Base-by-base conservation (phyloP, 441 rosid genomes). In the Flueggea neowawraea region DNA sequence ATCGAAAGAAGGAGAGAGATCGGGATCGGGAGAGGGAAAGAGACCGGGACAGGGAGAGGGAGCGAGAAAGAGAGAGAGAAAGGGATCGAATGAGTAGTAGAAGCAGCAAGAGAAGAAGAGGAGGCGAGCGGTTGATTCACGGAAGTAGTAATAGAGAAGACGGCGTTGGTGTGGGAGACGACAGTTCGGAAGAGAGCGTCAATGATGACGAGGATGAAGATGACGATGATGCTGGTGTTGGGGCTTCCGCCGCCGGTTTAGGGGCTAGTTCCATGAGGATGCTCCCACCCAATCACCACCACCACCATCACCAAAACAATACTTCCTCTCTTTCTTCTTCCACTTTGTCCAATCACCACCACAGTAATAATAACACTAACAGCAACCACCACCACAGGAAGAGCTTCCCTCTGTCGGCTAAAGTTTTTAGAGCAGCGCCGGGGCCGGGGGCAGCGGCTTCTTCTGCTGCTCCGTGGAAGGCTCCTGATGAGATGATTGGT, bases 401-500 rank as follows among this genome's bases (percentile, higher is more conserved):
- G 72, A 81, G 77, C 69, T 84, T 76, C 36, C 88, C 85, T 3
- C 83, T 84, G 15, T 87, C 85, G 65, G 82, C 84, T 41, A 84
- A 88, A 78, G 73, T 79, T 68, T 69, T 76, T 63, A 70, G 80
- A 63, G 50, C 80, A 6, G 58, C 83, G 60, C 62, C 82, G 48
- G 57, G 79, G 62, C 61, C 80, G 45, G 58, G 76, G 33, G 10
- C 59, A 32, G 32, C 78, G 50, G 55, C 66, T 16, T 47, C 77
- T 16, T 58, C 74, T n/a, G n/a, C n/a, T 12, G 49, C 87, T 8
- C 74, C 94, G 4, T 88, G 96, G 96, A 89, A 88, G 67, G 84
- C 92, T 8, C 84, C 87, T 2, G 98, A 90, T 57, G 99, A 95
- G 80, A 88, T 95, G 98, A 95, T 95, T 73, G 93, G 98, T 9